phyloP scores from a whole-genome alignment of 2,329 filamentous ascomycete species.

The Paracamarosporium sp. region DNA sequence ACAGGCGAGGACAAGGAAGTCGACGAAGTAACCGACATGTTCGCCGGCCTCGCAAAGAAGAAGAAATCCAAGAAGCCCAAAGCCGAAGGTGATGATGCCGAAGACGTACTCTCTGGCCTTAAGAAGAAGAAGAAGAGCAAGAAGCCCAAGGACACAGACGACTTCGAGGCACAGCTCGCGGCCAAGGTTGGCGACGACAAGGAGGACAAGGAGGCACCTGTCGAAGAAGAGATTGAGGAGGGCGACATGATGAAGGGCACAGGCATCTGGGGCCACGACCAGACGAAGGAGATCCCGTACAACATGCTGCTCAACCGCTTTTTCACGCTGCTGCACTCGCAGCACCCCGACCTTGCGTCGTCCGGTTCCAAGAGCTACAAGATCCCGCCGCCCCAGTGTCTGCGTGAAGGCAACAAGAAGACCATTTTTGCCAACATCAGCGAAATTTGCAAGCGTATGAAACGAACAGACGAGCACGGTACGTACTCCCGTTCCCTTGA shows the following conservation, averaged over 20 bases:
- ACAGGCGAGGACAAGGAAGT: conserved; percentile 57
- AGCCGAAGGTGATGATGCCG: conserved; percentile 58
- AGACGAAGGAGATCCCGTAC: conserved; percentile 81
- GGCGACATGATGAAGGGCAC: conserved; percentile 88
- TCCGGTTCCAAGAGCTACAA: conserved; percentile 95
- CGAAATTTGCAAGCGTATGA: conserved; percentile 99
- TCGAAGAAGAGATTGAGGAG: conserved; percentile 61
- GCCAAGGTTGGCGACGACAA: conserved; percentile 62
- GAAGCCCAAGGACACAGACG: conserved; percentile 59
- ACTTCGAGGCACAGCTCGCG: conserved; percentile 72
- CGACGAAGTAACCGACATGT: conserved; percentile 57
- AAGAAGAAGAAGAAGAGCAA: conserved; percentile 92
- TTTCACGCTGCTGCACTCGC: conserved; percentile 91
- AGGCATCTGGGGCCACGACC: conserved; percentile 87
- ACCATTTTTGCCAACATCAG: conserved; percentile 99
- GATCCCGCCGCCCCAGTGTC: conserved; percentile 97
- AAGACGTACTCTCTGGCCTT: conserved; percentile 67
- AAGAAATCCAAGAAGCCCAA: conserved; percentile 79
- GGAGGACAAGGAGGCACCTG: conserved; percentile 56
- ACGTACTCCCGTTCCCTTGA: background rate
- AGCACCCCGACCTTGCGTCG: conserved; percentile 94
- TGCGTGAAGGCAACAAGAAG: conserved; percentile 98
- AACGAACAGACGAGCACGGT: conserved; percentile 90
- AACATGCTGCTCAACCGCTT: conserved; percentile 86
- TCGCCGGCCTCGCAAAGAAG: conserved; percentile 79